Evolutionary conservation across 371 early-diverging fungal species (phyloP), one percentile per base, ranked within the genome.

Genomic region (Sporodiniella umbellata): DNA sequence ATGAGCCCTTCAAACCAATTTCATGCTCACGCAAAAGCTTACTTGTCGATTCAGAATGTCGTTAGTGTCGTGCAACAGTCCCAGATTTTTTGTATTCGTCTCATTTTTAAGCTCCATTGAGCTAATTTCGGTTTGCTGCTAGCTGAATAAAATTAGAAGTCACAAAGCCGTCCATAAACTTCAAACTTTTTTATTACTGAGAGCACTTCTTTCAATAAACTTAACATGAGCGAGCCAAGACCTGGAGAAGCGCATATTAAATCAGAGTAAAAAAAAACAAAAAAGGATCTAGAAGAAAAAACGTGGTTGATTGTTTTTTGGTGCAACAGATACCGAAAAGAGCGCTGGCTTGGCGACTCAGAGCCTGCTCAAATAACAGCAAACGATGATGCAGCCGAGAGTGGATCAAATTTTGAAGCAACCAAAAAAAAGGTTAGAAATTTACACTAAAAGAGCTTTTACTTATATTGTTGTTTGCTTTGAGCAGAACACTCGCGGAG

Each of bases 271-370:
- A 48, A 37, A 21, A 8, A 11, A 18, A 11, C n/a, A 24, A 19
- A 25, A 3, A 10, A 25, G n/a, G n/a, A n/a, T n/a, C n/a, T n/a
- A n/a, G 12, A 25, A 45, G 25, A 24, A 33, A 44, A 38, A 22
- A 17, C 15, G 25, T 24, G 28, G 17, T 40, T 25, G 28, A 22
- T n/a, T n/a, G 45, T 40, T 33, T 31, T 38, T 33, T 1, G 12
- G 30, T 40, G 3, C 8, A 33, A 48, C 30, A 74, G 74, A 35
- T 74, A 51, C 48, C 64, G 65, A 23, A 74, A 74, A 30, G 68
- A 67, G 21, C 54, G 60, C 33, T 74, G 74, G 74, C 58, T 67
- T 45, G 62, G 65, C 10, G 65, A 67, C 12, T 57, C 43, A 2
- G 54, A 57, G 33, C 51, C 60, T 15, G 31, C 22, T 17, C 40